Base-by-base conservation (phyloP, 2,329 filamentous ascomycete genomes). In the Colletotrichum falcatum region DNA sequence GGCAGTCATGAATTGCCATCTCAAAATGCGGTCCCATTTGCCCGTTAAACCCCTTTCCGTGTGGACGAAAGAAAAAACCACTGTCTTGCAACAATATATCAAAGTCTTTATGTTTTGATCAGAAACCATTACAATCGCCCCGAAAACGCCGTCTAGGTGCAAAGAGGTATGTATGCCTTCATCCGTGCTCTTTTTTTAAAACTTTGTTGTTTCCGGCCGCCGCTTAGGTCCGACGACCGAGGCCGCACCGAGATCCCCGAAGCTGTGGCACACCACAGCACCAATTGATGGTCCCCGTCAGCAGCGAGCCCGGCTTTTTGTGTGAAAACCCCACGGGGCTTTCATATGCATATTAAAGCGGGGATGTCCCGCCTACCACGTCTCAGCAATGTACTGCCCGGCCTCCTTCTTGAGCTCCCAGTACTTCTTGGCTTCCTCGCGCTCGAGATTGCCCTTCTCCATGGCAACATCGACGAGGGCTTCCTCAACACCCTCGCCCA, bases 401-500 rank as follows among this genome's bases (percentile, higher is more conserved):
- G 90, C 94, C 75, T 94, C 92, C 85, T 92, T 95, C 90, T 98
- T 98, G 76, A 93, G 87, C 55, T 91, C 84, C 96, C 96, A 98
- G 80, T 98, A 99, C 73, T 92, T 89, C 78, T 88, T 86, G 2
- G 96, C 95, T 79, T 97, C 94, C 39, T 94, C 91, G 28, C 87
- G 85, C 78, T 94, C 92, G 61, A 99, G 83, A 77, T 94, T 94
- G 14, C 95, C 96, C 86, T 97, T 98, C 74, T 91, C 86, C 91
- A 97, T 97, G 61, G 94, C 94, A 1, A 98, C 94, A 73, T 97
- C 93, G 33, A 98, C 86, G 18, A 99, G 86, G 0, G 95, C 93
- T 56, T 90, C 87, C 79, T 98, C 93, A 3, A 99, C 96, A 54
- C 96, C 96, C 81, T 98, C 96, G 70, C 96, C 96, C 96, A 99